Evolutionary conservation across 2,329 filamentous ascomycete genomes (phyloP), one percentile per base, ranked within the genome.

Genomic region (Verticillium alfalfae): DNA sequence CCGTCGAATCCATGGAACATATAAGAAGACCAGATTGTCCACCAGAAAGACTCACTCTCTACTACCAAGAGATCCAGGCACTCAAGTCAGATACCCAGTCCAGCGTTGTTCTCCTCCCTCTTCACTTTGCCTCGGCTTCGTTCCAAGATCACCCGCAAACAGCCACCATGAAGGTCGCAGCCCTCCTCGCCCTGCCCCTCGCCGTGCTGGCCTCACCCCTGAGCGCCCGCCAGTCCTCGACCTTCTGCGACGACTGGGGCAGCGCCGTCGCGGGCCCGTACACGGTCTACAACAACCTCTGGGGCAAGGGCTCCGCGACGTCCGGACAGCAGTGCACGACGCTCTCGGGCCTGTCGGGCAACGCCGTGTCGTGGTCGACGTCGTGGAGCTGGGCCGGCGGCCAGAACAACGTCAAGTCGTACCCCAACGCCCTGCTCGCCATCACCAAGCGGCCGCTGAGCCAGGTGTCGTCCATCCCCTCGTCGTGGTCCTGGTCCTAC

Each of bases 211-310:
- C 57, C 4, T 13, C 37, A 2, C 57, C 57, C 57, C 26, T 66
- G 52, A 60, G 60, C 16, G 66, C 66, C 64, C 65, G 65, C 31
- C 64, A 63, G 26, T 52, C 45, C 45, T 52, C 45, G 8, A 31
- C 41, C 26, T 58, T 58, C 65, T 77, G 74, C 62, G 73, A 67
- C 8, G 75, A 77, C 65, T 77, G 68, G 66, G 75, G 65, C 36
- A 67, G 70, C 15, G 61, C 61, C 60, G 67, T 62, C 1, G 67
- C 67, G 2, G 73, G 72, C 18, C 67, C 66, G 52, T 77, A 72
- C 65, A 76, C 69, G 49, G 60, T 77, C 38, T 78, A 77, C 68
- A 78, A 79, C 65, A 73, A 79, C 65, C 70, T 75, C 57, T 79
- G 77, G 77, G 76, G 76, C 37, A 57, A 71, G 60, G 68, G 62